Conservation (phyloP, 202 grass and related monocot species). For the Schoenoplectus tabernaemontani region DNA sequence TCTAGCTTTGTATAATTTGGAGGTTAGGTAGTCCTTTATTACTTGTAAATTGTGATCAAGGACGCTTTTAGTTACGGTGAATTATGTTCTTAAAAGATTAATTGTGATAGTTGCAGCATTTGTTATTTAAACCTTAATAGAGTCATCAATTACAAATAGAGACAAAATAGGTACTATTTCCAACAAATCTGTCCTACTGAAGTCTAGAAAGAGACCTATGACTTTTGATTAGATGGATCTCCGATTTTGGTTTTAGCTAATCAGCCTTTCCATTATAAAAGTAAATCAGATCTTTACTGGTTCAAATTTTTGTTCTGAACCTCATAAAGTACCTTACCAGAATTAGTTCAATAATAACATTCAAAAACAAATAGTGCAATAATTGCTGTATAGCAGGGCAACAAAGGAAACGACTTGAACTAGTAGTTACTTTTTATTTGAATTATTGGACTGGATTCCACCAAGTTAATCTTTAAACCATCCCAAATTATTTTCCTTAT, state of each 20-base stretch:
- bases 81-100: no score
- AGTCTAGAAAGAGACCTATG: not conserved
- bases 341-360: not conserved
- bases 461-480: conserved; percentile 2
- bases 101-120: no score
- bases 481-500: conserved; percentile 1
- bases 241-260: not conserved
- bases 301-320: not conserved
- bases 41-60: no score
- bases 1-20: no score
- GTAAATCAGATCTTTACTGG: not conserved
- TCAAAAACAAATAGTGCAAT: not conserved
- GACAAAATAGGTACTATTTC: not conserved
- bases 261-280: not conserved
- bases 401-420: not conserved
- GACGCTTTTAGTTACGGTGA: no score
- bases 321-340: not conserved
- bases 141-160: no score
- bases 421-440: not conserved
- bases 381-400: not conserved
- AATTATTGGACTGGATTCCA: conserved; percentile 18
- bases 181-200: not conserved
- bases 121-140: no score
- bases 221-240: not conserved
- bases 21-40: no score